phyloP scores from a whole-genome alignment of 2,329 filamentous ascomycete species.

The Parasarocladium wereldwijsianum region DNA sequence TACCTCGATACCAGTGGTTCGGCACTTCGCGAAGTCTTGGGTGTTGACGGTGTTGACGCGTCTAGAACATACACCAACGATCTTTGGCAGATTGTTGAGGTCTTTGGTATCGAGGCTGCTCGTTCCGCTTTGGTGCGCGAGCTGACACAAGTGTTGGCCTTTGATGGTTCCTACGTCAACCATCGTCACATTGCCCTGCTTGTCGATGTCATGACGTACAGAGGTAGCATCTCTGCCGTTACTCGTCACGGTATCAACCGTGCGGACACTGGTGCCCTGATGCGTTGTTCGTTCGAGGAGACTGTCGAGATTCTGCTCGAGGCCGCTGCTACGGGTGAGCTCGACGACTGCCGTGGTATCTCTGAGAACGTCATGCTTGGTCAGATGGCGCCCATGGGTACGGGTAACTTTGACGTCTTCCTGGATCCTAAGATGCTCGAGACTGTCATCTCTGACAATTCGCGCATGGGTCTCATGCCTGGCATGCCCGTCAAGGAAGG shows the following conservation, averaged over 20 bases:
- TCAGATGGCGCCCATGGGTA: constrained; percentile 92
- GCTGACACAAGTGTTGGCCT: constrained; percentile 82
- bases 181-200: constrained; percentile 91
- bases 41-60: constrained; percentile 77
- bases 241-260: constrained; percentile 98
- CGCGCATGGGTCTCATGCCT: constrained; percentile 67
- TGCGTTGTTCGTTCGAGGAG: constrained; percentile 99
- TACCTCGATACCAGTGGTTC: constrained; percentile 92
- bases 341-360: constrained; percentile 95
- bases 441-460: constrained; percentile 87
- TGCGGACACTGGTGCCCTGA: constrained; percentile 91
- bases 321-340: constrained; percentile 82
- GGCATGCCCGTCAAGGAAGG: constrained; percentile 64
- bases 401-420: constrained; percentile 86
- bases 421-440: constrained; percentile 92
- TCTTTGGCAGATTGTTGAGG: constrained; percentile 84
- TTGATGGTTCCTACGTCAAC: constrained; percentile 99
- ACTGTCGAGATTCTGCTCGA: constrained; percentile 97
- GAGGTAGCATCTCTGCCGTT: constrained; percentile 86
- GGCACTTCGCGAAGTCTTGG: constrained; percentile 67
- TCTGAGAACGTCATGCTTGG: constrained; percentile 98
- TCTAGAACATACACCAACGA: constrained; percentile 86
- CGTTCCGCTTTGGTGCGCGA: constrained; percentile 77
- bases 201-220: constrained; percentile 94
- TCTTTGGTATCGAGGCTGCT: constrained; percentile 92